Evolutionary conservation across 2,329 filamentous ascomycete species (phyloP), one percentile per base, ranked within the genome.

Genomic region (Penicillium palitans): DNA sequence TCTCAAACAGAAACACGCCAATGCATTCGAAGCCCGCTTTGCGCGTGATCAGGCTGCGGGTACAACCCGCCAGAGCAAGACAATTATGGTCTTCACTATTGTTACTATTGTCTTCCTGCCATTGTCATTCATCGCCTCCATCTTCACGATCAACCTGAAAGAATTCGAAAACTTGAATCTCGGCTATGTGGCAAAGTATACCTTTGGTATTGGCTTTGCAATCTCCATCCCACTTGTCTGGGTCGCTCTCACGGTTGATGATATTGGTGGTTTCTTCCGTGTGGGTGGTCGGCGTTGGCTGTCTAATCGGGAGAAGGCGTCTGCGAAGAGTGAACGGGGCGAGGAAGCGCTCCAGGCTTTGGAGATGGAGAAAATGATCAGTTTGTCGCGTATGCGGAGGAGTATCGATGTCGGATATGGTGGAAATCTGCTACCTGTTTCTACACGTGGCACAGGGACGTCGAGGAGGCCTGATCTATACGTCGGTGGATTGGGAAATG

Each of bases 1-100:
- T 62, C 78, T 88, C 1, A 89, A 89, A 66, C 86, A 89, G 65
- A 88, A 88, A 70, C 85, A 89, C 58, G 85, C 85, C 62, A 89
- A 88, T 71, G 85, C 84, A 0, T 83, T 87, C 47, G 86, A 89
- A 68, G 86, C 86, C 1, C 81, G 85, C 3, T 87, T 77, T 57
- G 72, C 74, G 4, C 73, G 76, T 24, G 83, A 87, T 50, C 85
- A 87, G 69, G 86, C 86, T 0, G 80, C 83, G 3, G 82, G 83
- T 1, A 86, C 86, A 0, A 83, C 84, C 0, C 78, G 81, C 8
- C 79, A 87, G 72, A 81, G 76, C 2, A 82, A 82, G 56, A 84
- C 81, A 0, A 80, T 85, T 60, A 82, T 85, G 79, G 80, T 85
- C 8, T 85, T 85, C 65, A 85, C 83, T 4, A 80, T 85, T 46